Evolutionary conservation across 768 basidiomycete genomes (phyloP), one percentile per base, ranked within the genome.

Genomic region (Suillus subaureus): DNA sequence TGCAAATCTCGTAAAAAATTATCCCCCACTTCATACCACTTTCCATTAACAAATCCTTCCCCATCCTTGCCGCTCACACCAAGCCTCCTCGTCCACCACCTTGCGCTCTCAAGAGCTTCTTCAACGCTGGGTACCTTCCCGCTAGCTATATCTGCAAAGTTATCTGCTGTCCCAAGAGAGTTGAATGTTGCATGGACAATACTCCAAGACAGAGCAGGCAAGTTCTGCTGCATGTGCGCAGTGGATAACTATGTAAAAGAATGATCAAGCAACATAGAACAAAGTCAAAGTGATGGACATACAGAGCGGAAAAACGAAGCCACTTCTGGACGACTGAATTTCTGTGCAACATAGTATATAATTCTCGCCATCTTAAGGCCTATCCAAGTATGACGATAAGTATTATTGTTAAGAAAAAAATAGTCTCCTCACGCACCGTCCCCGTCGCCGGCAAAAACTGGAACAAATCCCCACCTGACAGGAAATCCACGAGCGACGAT

Each of bases 21-120:
- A 91, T 96, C 69, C 15, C 70, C 37, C 42, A 71, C 63, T 42
- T 60, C 58, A 60, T 42, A 42, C 58, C 91, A 85, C 71, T 89
- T 94, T n/a, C 96, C 96, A 70, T 98, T 97, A 72, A 97, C 81
- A 75, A 98, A 97, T 0, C 94, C 96, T 3, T 75, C 75, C 0
- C 79, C 70, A 1, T 80, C 73, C 12, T 74, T 64, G 2, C 74
- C 74, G 0, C 80, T 81, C 3, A 86, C 79, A 12, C 85, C 86
- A 26, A 96, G 74, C 16, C 95, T 82, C 52, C 81, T 79, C 6
- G 80, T 73, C 69, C 94, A 96, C 2, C 69, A 71, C n/a, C 75
- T 72, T 1, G 86, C 81, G 61, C 81, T 82, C 15, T 84, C 79
- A 2, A 88, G 63, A 16, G 64, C 70, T 57, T 75, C 76, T 6